These are phyloP conservation scores for Emericellopsis atlantica DNA, from an alignment of 2,329 filamentous ascomycete genomes.

Conservation along the genomic window DNA sequence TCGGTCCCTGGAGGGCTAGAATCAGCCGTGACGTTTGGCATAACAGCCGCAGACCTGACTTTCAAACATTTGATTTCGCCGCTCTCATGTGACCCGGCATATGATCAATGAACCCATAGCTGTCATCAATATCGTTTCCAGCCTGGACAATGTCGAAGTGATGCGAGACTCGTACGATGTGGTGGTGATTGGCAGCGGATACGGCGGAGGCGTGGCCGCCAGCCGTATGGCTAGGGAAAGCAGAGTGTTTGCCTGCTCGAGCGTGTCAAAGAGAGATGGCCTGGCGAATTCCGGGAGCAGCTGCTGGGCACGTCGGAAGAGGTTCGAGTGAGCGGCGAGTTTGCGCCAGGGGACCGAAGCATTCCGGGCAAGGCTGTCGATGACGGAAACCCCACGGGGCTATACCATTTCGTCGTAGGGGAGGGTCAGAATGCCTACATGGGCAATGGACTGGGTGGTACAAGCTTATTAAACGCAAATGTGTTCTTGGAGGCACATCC, in stretches of 20 bases:
- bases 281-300: constrained; percentile 47
- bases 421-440: constrained; percentile 51
- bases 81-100: no score
- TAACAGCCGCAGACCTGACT: no score
- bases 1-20: no score
- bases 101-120: no score
- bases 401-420: constrained; percentile 52
- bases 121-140: no score
- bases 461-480: constrained; percentile 55
- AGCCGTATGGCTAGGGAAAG: constrained; percentile 45
- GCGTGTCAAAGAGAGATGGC: constrained; percentile 51
- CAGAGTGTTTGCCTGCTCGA: constrained; percentile 54
- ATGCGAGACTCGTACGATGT: constrained; percentile 48
- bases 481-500: constrained; percentile 50
- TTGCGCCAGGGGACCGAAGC: constrained; percentile 24
- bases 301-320: constrained; percentile 33
- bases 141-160: constrained; percentile 27
- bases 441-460: constrained; percentile 52
- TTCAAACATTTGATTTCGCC: no score
- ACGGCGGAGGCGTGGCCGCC: constrained; percentile 54
- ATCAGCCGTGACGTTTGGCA: no score
- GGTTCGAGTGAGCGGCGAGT: constrained; percentile 42
- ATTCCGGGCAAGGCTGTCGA: constrained; percentile 17
- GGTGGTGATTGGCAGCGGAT: constrained; percentile 57
- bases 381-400: constrained; percentile 41